Percentiles rank a stretch among this genome's conserved stretches.
Evolutionary conservation across 257 asterid genomes (phyloP).

Genomic region (Orobanche coerulescens): DNA sequence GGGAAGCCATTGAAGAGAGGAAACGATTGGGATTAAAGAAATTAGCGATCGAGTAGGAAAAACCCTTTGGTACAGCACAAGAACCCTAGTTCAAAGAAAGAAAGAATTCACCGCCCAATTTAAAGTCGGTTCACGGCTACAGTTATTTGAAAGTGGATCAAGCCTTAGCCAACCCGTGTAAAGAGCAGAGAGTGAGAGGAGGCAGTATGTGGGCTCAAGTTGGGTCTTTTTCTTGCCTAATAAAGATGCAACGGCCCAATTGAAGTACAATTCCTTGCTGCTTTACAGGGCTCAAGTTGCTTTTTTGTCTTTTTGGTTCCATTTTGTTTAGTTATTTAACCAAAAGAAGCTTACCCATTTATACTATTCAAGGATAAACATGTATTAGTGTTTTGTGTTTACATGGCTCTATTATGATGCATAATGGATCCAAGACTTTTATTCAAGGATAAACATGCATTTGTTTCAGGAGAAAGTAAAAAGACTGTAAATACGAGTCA

Average conservation of each 20-base stretch:
- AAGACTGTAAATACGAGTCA: too few species aligned
- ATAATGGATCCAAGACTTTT: too few species aligned
- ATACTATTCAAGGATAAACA: too few species aligned
- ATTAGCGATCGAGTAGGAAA: not conserved
- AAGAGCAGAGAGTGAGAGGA: too few species aligned
- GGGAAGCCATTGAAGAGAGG: constrained; percentile 1
- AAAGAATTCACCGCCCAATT: not conserved
- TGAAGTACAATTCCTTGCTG: not conserved
- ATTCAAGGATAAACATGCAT: too few species aligned
- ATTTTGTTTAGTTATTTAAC: too few species aligned
- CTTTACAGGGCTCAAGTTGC: not conserved
- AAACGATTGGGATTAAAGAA: not conserved
- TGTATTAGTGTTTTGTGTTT: too few species aligned
- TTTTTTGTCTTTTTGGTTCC: not conserved
- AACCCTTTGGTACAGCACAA: constrained; percentile 18
- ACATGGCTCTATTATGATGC: too few species aligned
- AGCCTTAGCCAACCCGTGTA: not conserved
- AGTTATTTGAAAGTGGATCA: not conserved
- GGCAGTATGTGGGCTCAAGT: not conserved
- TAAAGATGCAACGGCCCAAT: not conserved
- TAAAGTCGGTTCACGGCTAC: not conserved
- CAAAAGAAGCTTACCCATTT: too few species aligned
- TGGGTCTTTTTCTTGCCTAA: not conserved
- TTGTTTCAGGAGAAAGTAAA: too few species aligned
- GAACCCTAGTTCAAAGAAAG: constrained; percentile 2